Base-by-base conservation (phyloP, 805 yeast genomes). In the Kuraishia ogatae region DNA sequence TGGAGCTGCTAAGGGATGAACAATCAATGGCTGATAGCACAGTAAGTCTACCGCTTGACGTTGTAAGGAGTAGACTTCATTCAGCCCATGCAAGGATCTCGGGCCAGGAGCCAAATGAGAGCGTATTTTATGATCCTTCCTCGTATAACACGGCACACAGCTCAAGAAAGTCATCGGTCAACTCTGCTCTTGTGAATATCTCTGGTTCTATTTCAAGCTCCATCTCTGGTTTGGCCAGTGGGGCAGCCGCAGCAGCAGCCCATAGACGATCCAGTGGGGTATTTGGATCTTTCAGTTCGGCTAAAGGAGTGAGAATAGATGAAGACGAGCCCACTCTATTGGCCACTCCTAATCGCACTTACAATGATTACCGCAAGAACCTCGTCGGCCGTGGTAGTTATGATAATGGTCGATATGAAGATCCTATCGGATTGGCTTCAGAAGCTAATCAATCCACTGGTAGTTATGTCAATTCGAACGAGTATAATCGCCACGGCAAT, bases 1-100 rank as follows among this genome's bases (percentile, higher is more conserved):
- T 62, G 5, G 55, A 57, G 1, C 50, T 63, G 35, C 54, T 61
- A 2, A 49, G 43, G 43, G 43, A 35, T 17, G 43, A 35, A 15
- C 43, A 35, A 35, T 35, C 43, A 11, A 35, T 35, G 43, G 6
- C 43, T 10, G 43, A 35, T 11, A 10, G 15, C 17, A 11, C 43
- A 7, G 43, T 35, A 10, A 35, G 43, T 15, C 43, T 35, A 15
- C 43, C 43, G 10, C 26, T 47, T 8, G 26, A 20, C 19, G 21
- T 47, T 6, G 50, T 21, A n/a, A 23, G 50, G 17, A n/a, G 50
- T 23, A 47, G 46, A 20, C 48, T 35, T 5, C 50, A 48, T 15
- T 23, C 28, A 4, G 50, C 50, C 19, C 28, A 48, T 10, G 29
- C 50, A 48, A 24, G 50, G n/a, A 13, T 24, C n/a, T 10, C 43